Conservation (phyloP, 2,329 filamentous ascomycete species). For the Nemania diffusa region DNA sequence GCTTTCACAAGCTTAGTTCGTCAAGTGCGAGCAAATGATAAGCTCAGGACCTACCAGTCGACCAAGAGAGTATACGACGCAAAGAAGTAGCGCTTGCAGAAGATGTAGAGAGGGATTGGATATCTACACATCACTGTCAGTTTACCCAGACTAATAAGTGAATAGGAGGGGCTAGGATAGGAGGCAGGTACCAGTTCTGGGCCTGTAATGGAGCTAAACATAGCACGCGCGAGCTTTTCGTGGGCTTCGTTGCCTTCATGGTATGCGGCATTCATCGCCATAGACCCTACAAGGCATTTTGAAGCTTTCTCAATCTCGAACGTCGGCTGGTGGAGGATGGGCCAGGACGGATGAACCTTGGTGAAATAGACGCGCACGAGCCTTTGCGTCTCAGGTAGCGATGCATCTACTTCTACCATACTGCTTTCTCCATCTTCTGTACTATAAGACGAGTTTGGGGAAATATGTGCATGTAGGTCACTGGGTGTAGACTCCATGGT, state of each 20-base stretch:
- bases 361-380: neutral
- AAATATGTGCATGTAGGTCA: neutral
- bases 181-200: neutral
- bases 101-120: conserved; percentile 2
- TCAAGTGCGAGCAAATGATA: neutral
- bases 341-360: neutral
- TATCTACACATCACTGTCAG: neutral
- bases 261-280: conserved; percentile 2
- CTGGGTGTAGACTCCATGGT: neutral
- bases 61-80: neutral
- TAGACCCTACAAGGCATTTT: neutral
- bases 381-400: neutral
- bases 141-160: neutral
- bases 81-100: neutral
- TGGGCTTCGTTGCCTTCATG: neutral
- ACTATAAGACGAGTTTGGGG: neutral
- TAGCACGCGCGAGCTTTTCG: neutral
- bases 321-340: neutral
- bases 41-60: neutral
- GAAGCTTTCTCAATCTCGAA: neutral
- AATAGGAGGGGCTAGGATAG: neutral
- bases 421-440: neutral
- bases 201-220: neutral
- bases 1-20: neutral
- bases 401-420: neutral